Percentiles rank a stretch among this genome's conserved stretches.
Conservation (phyloP, 441 rosid species). For the Brassica balearica region DNA sequence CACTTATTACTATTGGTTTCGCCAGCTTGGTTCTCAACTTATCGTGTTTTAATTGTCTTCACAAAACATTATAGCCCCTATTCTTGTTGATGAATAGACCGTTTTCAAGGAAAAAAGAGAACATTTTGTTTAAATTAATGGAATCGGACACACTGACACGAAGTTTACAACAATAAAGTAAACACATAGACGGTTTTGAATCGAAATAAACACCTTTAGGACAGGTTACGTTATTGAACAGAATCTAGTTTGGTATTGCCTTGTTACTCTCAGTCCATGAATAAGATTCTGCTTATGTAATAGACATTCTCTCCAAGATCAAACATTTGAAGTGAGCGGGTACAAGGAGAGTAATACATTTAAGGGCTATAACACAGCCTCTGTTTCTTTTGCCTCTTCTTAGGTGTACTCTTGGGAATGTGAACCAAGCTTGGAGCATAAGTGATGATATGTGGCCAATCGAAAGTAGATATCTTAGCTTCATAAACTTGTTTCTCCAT, state of each 20-base stretch:
- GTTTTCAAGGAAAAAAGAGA: neutral
- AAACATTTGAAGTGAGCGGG: neutral
- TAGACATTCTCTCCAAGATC: neutral
- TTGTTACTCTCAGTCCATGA: neutral
- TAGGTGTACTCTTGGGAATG: neutral
- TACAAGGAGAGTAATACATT: neutral
- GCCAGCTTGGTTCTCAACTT: slow-evolving; percentile 28
- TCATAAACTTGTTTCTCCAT: neutral
- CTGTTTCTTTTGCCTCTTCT: neutral
- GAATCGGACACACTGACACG: too few relatives aligned
- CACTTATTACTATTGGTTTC: slow-evolving; percentile 32
- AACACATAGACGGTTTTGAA: too few relatives aligned
- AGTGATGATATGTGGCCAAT: neutral
- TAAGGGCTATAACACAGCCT: neutral
- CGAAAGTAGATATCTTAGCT: neutral
- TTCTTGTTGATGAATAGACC: neutral
- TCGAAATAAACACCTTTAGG: neutral
- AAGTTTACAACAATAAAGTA: too few relatives aligned
- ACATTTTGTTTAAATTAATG: too few relatives aligned
- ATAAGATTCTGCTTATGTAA: neutral
- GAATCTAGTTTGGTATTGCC: neutral
- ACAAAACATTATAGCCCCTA: neutral
- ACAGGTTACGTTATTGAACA: neutral
- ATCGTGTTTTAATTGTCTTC: neutral
- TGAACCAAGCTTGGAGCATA: neutral